Base-by-base conservation (phyloP, 139 green algal genomes). In the Astrephomene gubernaculifera region DNA sequence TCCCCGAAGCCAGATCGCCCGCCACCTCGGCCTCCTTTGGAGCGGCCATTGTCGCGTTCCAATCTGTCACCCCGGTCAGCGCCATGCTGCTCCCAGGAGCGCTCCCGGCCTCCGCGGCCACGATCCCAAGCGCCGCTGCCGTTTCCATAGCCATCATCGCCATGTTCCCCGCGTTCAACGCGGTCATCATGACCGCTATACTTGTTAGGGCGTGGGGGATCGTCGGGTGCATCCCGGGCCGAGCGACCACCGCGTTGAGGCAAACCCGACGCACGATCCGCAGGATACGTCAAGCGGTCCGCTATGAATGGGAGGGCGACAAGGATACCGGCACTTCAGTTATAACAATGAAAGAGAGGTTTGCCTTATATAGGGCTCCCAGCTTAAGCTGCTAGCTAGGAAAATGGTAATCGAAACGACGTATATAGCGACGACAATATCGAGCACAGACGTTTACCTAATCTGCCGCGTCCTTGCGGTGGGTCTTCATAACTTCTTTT, bases 141-240 rank as follows among this genome's bases (percentile, higher is more conserved):
- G 4, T 78, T 12, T 10, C 31, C 33, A 27, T 35, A 9, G 60
- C 25, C 25, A n/a, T 79, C 44, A 44, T 44, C 29, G 71, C n/a
- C n/a, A n/a, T 41, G n/a, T 2, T 27, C 64, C 4, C 25, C 33
- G 4, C 71, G 71, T 29, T 79, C 71, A 14, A 63, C 44, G 12
- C 71, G 71, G n/a, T 79, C 71, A 12, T 79, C 71, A 7, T 79
- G 71, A 9, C 29, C 44, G 71, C 71, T 79, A 44, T 79, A 64
- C 43, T 41, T 61, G 71, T 63, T 79, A 44, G 43, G 43, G 19
- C 71, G 71, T 0, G 71, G 71, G 29, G 71, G 71, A 9, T 79
- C 43, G n/a, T 44, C n/a, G 9, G 71, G 71, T 63, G 71, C 31
- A 0, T 63, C n/a, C 29, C 31, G 43, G 2, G 71, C 41, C 43